These are phyloP conservation scores for Globisporangium solare DNA, from an alignment of 352 stramenopile species.

Conservation along the genomic window DNA sequence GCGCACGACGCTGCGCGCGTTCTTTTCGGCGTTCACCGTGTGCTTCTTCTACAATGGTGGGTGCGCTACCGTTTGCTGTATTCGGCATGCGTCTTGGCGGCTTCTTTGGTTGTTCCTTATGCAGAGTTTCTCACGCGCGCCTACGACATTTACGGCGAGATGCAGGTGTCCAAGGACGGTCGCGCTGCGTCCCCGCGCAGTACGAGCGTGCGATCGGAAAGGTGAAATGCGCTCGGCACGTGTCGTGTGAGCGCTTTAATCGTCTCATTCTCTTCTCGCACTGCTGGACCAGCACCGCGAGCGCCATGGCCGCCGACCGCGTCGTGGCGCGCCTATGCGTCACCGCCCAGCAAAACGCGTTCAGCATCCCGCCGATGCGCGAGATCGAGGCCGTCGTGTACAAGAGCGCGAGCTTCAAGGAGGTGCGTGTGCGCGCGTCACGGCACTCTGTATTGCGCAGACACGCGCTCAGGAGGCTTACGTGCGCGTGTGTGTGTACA, in stretches of 20 bases:
- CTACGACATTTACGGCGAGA: constrained; percentile 46
- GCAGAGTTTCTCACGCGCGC: constrained; percentile 48
- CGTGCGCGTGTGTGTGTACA: not conserved
- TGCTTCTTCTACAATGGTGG: constrained; percentile 57
- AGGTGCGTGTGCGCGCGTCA: constrained; percentile 29
- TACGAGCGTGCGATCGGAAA: constrained; percentile 30
- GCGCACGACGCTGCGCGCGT: constrained; percentile 21
- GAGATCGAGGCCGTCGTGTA: constrained; percentile 48
- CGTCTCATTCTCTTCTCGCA: not conserved
- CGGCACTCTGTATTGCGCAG: not conserved
- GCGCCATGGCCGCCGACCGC: constrained; percentile 37
- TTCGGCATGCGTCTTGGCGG: not conserved
- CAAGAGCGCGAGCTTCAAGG: constrained; percentile 51
- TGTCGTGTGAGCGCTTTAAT: too few species aligned
- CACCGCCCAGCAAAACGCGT: constrained; percentile 43
- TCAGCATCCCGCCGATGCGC: constrained; percentile 39
- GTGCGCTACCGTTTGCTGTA: not conserved
- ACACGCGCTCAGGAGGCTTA: too few species aligned
- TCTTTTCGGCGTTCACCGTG: constrained; percentile 31
- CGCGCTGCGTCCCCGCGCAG: constrained; percentile 19
- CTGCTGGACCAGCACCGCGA: constrained; percentile 34
- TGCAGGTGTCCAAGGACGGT: constrained; percentile 21
- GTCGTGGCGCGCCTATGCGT: constrained; percentile 44
- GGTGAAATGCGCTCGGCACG: constrained; percentile 9
- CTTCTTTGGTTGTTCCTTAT: not conserved